Base-by-base conservation (phyloP, 306 rosid species). In the Cicer pinnatifidum region DNA sequence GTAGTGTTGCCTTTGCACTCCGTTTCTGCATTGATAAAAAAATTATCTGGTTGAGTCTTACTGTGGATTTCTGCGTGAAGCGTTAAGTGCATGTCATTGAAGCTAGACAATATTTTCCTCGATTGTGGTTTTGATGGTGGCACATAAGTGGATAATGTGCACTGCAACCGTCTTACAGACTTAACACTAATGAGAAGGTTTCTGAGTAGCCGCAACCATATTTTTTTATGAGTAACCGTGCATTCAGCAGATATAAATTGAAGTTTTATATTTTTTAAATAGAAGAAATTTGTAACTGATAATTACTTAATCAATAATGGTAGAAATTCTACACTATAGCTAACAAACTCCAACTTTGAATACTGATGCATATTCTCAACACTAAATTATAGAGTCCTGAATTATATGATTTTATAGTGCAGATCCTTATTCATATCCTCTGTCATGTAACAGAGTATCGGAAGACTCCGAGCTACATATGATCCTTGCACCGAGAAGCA, bases 401-500 rank as follows among this genome's bases (percentile, higher is more conserved):
- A 5, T 57, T 57, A 10, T 20, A 9, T 20, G 67, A 39, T 62
- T 70, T 65, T 79, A 43, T 65, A 19, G 15, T 66, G 56, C 38
- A 51, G 40, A 69, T 77, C 50, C 38, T 66, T 79, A 67, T 44
- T 75, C 69, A 79, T 76, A 47, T 58, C 43, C 63, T 12, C 20
- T 79, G 68, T 74, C 56, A 39, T 82, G 67, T 73, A 38, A 15
- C 79, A 91, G 96, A 82, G 15, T 84, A 65, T 84, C 47, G 93
- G 92, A 46, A 88, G 63, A 59, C 69, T 89, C 64, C 60, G 70
- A 71, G 60, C 75, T 67, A 80, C 4, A n/a, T 93, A 91, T 78
- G 98, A 93, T 89, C 98, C 98, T 80, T 93, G 97, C 87, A 89
- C 96, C 0, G 92, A 91, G 87, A 71, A 13, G 44, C 92, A 91